These are phyloP conservation scores for Pseudogymnoascus sp. DNA, from an alignment of 2,329 filamentous ascomycete species.

Conservation along the genomic window DNA sequence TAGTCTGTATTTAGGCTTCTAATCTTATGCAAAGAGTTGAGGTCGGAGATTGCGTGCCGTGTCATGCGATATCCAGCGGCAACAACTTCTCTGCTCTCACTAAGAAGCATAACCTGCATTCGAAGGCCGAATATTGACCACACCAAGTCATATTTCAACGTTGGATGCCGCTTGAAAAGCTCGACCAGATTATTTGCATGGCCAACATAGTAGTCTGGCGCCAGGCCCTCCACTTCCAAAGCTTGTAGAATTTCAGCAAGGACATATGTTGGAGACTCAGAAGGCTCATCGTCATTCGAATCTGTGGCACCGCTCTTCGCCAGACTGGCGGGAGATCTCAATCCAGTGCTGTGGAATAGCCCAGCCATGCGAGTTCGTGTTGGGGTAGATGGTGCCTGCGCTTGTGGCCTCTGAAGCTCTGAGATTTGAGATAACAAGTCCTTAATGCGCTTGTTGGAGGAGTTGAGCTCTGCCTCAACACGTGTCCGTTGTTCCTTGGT, in stretches of 20 bases:
- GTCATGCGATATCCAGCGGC: conserved; percentile 91
- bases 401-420: conserved; percentile 44
- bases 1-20: conserved; percentile 84
- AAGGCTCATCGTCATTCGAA: conserved; percentile 58
- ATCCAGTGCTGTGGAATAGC: conserved; percentile 37
- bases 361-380: conserved; percentile 45
- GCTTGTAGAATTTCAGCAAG: conserved; percentile 86
- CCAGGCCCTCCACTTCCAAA: conserved; percentile 78
- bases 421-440: conserved; percentile 52
- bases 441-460: conserved; percentile 68
- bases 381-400: conserved; percentile 36
- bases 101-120: conserved; percentile 92
- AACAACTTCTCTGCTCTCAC: conserved; percentile 90
- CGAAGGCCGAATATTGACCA: conserved; percentile 92
- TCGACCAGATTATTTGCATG: conserved; percentile 90
- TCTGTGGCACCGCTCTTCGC: conserved; percentile 47
- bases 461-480: conserved; percentile 82
- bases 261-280: conserved; percentile 85
- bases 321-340: conserved; percentile 51
- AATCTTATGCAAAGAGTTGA: conserved; percentile 81
- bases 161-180: conserved; percentile 87
- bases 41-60: conserved; percentile 88
- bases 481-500: conserved; percentile 73
- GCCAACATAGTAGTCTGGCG: conserved; percentile 89
- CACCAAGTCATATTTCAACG: conserved; percentile 90